Conservation (phyloP, 352 stramenopile species). For the Globisporangium megalacanthum region DNA sequence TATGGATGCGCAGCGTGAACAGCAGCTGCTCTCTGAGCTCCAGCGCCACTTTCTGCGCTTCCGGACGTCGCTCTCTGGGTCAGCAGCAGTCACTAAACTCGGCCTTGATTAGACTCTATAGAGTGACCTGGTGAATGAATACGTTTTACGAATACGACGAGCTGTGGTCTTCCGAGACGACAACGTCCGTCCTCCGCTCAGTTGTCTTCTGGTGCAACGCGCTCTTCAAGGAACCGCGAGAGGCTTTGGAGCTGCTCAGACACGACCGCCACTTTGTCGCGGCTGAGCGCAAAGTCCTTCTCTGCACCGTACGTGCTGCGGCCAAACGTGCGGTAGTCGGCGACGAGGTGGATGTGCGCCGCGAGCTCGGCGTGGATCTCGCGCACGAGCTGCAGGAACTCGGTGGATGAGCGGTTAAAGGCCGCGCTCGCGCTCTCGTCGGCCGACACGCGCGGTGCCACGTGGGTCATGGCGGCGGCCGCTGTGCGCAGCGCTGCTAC, state of each 20-base stretch:
- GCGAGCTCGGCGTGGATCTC: conserved; percentile 82
- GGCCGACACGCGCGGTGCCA: conserved; percentile 51
- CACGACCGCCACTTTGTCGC: conserved; percentile 76
- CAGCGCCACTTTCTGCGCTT: conserved; percentile 63
- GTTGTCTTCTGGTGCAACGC: conserved; percentile 60
- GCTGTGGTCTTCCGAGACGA: not conserved
- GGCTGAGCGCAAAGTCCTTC: conserved; percentile 71
- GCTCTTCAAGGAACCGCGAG: conserved; percentile 72
- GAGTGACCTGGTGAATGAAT: not conserved
- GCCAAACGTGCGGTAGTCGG: conserved; percentile 78
- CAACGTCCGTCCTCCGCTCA: conserved; percentile 9
- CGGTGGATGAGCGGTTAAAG: conserved; percentile 72
- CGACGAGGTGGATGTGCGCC: conserved; percentile 80
- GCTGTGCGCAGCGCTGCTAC: conserved; percentile 66
- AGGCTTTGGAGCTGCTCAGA: conserved; percentile 71
- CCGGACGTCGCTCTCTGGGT: conserved; percentile 6
- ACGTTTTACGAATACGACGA: not conserved
- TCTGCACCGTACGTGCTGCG: conserved; percentile 82
- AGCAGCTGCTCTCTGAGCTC: conserved; percentile 32
- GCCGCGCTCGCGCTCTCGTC: conserved; percentile 63
- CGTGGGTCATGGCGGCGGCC: conserved; percentile 57
- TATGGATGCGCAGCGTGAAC: conserved; percentile 28
- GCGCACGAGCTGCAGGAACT: conserved; percentile 84
- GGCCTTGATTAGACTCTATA: not conserved
- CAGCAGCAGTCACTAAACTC: not conserved